Evolutionary conservation across 148 eudicot species (phyloP).

Genomic region (Fallopia convolvulus): DNA sequence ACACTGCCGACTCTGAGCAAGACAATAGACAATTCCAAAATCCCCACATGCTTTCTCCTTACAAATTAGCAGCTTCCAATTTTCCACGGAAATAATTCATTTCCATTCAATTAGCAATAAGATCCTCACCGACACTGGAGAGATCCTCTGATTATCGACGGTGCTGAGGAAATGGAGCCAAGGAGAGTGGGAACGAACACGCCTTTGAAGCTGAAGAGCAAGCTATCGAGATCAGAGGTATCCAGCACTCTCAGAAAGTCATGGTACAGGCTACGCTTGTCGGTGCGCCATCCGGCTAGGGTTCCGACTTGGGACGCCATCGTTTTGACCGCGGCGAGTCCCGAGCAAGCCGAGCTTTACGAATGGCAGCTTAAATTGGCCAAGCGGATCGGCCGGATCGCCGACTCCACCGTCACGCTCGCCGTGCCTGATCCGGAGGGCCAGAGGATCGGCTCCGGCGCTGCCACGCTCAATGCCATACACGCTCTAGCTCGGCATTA

Average conservation of each 20-base stretch:
- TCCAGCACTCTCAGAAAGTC: constrained; percentile 45
- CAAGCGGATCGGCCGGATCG: constrained; percentile 75
- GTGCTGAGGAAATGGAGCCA: background rate
- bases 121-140: constrained; percentile 3
- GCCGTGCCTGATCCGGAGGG: constrained; percentile 92
- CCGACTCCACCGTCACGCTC: constrained; percentile 59
- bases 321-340: constrained; percentile 85
- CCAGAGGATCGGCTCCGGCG: constrained; percentile 88
- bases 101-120: background rate
- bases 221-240: constrained; percentile 36
- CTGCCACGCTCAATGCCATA: constrained; percentile 86
- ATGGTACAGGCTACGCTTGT: constrained; percentile 73
- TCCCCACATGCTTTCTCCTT: background rate
- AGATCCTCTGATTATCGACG: background rate
- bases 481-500: constrained; percentile 57
- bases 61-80: background rate
- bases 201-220: constrained; percentile 13
- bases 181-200: background rate
- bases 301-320: constrained; percentile 98
- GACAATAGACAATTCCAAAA: background rate
- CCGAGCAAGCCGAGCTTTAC: constrained; percentile 82
- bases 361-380: constrained; percentile 83
- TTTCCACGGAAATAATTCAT: background rate
- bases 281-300: constrained; percentile 74
- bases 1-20: background rate